These are phyloP conservation scores for Penicillium fimorum DNA, from an alignment of 495 filamentous ascomycete genomes.

Conservation along the genomic window DNA sequence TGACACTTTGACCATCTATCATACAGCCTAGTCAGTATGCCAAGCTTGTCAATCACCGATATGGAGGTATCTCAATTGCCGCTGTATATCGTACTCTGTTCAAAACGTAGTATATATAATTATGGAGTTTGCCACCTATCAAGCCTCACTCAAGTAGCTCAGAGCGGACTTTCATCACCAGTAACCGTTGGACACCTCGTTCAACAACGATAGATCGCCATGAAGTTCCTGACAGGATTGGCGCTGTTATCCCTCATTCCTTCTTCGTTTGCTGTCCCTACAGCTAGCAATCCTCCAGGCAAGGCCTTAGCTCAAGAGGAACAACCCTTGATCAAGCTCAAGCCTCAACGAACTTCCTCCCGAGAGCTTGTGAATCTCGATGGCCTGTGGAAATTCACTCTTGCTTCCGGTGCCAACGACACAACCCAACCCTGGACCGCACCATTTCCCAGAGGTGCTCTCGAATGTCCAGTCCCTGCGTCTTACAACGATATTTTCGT, in stretches of 20 bases:
- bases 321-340: constrained; percentile 9
- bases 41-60: constrained; percentile 3
- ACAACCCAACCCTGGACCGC: constrained; percentile 6
- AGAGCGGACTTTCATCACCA: not conserved
- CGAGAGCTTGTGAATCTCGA: constrained; percentile 8
- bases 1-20: not conserved
- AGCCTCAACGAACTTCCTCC: constrained; percentile 1
- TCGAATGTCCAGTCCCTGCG: constrained; percentile 7
- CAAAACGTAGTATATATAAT: not conserved
- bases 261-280: not conserved
- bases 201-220: not conserved
- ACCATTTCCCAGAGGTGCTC: constrained; percentile 2
- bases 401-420: constrained; percentile 3
- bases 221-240: not conserved
- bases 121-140: not conserved
- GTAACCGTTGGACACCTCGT: not conserved
- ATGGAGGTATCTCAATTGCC: not conserved
- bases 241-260: constrained; percentile 1
- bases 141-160: not conserved
- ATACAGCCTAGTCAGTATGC: not conserved
- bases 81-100: not conserved
- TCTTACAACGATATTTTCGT: constrained; percentile 11
- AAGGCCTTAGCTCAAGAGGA: not conserved
- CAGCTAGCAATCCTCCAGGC: not conserved
- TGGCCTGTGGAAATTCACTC: constrained; percentile 9